These are phyloP conservation scores for Mucuna pruriens DNA, from an alignment of 306 rosid genomes.

Conservation along the genomic window DNA sequence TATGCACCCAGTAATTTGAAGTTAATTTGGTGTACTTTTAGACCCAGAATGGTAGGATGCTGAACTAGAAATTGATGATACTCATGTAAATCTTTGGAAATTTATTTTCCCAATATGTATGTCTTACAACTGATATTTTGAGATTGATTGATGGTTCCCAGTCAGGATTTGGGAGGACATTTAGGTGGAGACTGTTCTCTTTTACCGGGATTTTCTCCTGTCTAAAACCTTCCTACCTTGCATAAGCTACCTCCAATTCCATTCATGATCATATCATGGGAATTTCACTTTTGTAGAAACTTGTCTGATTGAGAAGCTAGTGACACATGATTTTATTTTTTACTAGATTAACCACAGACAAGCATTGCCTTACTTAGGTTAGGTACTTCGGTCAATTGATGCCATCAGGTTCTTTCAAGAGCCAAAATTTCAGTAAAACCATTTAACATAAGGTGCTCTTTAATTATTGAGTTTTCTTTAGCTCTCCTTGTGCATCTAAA, in stretches of 20 bases:
- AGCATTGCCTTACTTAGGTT: background rate
- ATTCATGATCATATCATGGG: background rate
- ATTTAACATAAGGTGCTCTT: background rate
- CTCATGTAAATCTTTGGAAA: background rate
- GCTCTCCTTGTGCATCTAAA: background rate
- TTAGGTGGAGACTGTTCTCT: background rate
- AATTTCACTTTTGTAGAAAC: background rate
- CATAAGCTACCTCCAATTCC: background rate
- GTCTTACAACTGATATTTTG: background rate
- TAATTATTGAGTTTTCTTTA: background rate
- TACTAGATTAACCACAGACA: background rate
- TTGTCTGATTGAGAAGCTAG: background rate
- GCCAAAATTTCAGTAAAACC: background rate
- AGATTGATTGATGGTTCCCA: background rate
- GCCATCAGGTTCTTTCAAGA: background rate
- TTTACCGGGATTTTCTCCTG: background rate
- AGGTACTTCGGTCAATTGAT: background rate
- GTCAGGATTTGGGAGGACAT: constrained; percentile 4
- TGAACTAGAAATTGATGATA: background rate
- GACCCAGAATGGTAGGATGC: background rate
- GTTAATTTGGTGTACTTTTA: constrained; percentile 11
- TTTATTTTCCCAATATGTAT: background rate
- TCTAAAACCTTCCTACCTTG: background rate
- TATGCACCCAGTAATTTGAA: background rate
- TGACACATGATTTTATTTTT: background rate